phyloP scores from a whole-genome alignment of 1,284 basidiomycete species.

The Leccinum idahoense region DNA sequence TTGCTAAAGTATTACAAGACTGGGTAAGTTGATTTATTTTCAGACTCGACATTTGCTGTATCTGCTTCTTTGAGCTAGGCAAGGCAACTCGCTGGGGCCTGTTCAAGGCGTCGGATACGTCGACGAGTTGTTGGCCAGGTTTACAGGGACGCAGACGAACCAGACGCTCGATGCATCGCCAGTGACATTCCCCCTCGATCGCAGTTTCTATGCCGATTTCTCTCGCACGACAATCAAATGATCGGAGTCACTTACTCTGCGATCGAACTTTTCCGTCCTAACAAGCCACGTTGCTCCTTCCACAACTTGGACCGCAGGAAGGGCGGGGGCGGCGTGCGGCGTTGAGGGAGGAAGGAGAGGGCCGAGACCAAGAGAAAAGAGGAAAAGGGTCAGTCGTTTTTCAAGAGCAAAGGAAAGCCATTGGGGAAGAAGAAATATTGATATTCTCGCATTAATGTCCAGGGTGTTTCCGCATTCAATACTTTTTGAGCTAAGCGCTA shows the following conservation, averaged over 20 bases:
- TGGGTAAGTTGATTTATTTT: slow-evolving; percentile 39
- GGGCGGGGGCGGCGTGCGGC: neutral
- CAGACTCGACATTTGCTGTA: neutral
- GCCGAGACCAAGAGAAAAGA: neutral
- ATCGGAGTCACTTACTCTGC: slow-evolving; percentile 64
- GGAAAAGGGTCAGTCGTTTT: slow-evolving; percentile 37
- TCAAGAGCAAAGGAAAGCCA: slow-evolving; percentile 35
- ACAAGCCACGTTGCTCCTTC: slow-evolving; percentile 23
- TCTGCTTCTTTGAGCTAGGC: slow-evolving; percentile 33
- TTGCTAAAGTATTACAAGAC: slow-evolving; percentile 75
- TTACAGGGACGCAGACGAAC: slow-evolving; percentile 78
- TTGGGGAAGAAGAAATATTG: slow-evolving; percentile 4
- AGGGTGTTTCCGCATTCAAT: neutral
- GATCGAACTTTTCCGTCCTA: slow-evolving; percentile 59
- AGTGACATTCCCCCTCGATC: slow-evolving; percentile 68
- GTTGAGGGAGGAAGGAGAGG: neutral
- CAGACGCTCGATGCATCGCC: slow-evolving; percentile 65
- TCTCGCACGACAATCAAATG: slow-evolving; percentile 78
- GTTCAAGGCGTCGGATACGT: slow-evolving; percentile 81
- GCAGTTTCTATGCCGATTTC: slow-evolving; percentile 70
- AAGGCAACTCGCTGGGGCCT: slow-evolving; percentile 61
- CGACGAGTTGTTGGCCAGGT: slow-evolving; percentile 81
- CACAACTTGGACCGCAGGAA: no score
- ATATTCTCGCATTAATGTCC: neutral
- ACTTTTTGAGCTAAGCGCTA: neutral